phyloP scores from a whole-genome alignment of 192 early-diverging fungal species.

The Coemansia sp. region DNA sequence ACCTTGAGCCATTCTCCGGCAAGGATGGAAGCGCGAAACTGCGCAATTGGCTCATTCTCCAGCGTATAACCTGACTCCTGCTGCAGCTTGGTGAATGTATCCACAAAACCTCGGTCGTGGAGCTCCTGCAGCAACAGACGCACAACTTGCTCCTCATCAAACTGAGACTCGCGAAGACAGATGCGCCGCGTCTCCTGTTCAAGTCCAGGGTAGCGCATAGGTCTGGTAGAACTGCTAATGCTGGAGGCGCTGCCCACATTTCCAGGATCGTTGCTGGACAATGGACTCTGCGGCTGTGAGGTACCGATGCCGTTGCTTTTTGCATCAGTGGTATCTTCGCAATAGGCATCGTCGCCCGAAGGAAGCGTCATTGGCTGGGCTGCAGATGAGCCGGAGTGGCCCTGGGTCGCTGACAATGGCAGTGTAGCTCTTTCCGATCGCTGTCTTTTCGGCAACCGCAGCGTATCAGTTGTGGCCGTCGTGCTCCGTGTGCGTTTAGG shows the following conservation, averaged over 20 bases:
- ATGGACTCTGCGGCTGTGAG: not conserved
- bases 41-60: slow-evolving; percentile 67
- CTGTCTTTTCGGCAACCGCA: slow-evolving; percentile 33
- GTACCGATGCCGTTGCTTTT: not conserved
- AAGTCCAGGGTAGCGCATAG: slow-evolving; percentile 40
- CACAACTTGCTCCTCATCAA: slow-evolving; percentile 71
- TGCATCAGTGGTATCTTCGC: slow-evolving; percentile 8
- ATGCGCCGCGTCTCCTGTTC: slow-evolving; percentile 33
- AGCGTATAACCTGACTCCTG: slow-evolving; percentile 75
- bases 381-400: slow-evolving; percentile 4
- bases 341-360: slow-evolving; percentile 8
- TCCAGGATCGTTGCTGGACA: slow-evolving; percentile 3
- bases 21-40: slow-evolving; percentile 72
- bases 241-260: not conserved
- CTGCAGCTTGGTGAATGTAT: slow-evolving; percentile 70
- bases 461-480: slow-evolving; percentile 19
- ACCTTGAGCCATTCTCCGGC: slow-evolving; percentile 75
- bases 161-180: slow-evolving; percentile 46
- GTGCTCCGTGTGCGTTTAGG: slow-evolving; percentile 48
- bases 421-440: slow-evolving; percentile 20
- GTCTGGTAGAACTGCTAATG: not conserved
- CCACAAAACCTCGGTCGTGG: slow-evolving; percentile 73
- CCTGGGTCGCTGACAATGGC: slow-evolving; percentile 7
- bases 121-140: slow-evolving; percentile 88
- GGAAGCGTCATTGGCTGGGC: slow-evolving; percentile 30